Evolutionary conservation across 116 monocot genomes (phyloP).

Genomic region (Posidonia oceanica): DNA sequence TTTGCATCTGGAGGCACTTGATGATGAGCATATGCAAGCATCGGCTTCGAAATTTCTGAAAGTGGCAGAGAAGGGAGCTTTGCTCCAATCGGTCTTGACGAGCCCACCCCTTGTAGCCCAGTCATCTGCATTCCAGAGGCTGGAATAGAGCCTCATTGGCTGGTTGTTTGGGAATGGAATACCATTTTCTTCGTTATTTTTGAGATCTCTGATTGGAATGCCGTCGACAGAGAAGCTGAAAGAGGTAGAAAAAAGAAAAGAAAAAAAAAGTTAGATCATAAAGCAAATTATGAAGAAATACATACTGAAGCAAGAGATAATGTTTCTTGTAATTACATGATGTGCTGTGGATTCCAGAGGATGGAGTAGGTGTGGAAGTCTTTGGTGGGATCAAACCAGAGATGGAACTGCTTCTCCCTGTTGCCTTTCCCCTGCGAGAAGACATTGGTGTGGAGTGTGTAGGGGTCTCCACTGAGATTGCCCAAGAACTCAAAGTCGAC

Average conservation of each 20-base stretch:
- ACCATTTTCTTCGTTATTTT: slow-evolving; percentile 52
- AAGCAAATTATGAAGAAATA: neutral
- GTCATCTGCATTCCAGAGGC: slow-evolving; percentile 67
- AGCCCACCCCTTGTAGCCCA: slow-evolving; percentile 69
- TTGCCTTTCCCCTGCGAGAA: slow-evolving; percentile 36
- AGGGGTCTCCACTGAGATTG: slow-evolving; percentile 39
- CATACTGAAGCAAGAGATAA: neutral
- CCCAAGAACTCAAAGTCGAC: slow-evolving; percentile 47
- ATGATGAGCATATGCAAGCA: neutral
- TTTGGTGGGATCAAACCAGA: slow-evolving; percentile 38
- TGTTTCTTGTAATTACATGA: slow-evolving; percentile 20
- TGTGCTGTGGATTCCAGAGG: slow-evolving; percentile 31
- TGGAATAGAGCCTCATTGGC: slow-evolving; percentile 66
- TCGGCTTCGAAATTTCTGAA: slow-evolving; percentile 45
- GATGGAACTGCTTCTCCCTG: slow-evolving; percentile 40
- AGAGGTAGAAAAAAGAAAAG: neutral
- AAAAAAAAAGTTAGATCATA: neutral
- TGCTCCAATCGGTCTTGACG: slow-evolving; percentile 68
- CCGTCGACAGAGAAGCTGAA: slow-evolving; percentile 61
- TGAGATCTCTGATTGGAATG: slow-evolving; percentile 50
- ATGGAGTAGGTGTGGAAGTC: slow-evolving; percentile 43
- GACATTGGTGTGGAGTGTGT: slow-evolving; percentile 38
- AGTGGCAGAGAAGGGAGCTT: slow-evolving; percentile 52
- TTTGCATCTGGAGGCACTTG: too few relatives aligned
- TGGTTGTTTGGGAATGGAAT: slow-evolving; percentile 45